Evolutionary conservation across 78 protist species (phyloP), one percentile per base, ranked within the genome.

Genomic region (Dictyostelium brefeldianum): DNA sequence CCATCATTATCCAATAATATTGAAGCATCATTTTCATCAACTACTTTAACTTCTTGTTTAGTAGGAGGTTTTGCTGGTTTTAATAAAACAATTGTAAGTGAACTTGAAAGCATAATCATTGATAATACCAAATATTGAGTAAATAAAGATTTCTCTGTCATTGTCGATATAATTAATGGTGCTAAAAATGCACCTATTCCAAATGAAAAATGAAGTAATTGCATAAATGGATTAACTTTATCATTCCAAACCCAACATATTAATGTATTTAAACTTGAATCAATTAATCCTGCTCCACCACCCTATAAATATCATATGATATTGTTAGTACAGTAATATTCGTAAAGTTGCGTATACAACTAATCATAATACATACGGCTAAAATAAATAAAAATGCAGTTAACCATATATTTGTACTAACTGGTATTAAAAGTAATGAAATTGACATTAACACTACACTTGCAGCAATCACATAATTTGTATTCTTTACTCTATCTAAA

Each of bases 231-330:
- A 41, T 74, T 77, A 8, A 87, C 93, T 1, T 53, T 31, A 31
- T 87, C 59, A 15, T 87, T 74, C 93, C 93, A 87, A 4, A 87
- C 59, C 93, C 93, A 87, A 20, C 77, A 83, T 27, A 87, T 87
- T 81, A 87, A 75, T 77, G 93, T 77, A 77, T 87, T 87, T 41
- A 87, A 65, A 47, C 93, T 82, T 11, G 80, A 41, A 57, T 87
- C 93, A 17, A 77, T 74, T 6, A 77, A 43, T 4, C 93, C 93
- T 22, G 83, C 83, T 20, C 62, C 74, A 10, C 64, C 36, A 64
- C 93, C 93, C 2, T 64, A 56, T 10, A 67, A n/a, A n/a, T n/a
- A 10, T n/a, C n/a, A n/a, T n/a, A 36, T 36, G 43, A 36, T 36
- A 36, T 36, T n/a, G n/a, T n/a, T n/a, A n/a, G n/a, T n/a, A n/a